Conservation (phyloP, 352 stramenopile genomes). For the Pilasporangium apinafurcum region DNA sequence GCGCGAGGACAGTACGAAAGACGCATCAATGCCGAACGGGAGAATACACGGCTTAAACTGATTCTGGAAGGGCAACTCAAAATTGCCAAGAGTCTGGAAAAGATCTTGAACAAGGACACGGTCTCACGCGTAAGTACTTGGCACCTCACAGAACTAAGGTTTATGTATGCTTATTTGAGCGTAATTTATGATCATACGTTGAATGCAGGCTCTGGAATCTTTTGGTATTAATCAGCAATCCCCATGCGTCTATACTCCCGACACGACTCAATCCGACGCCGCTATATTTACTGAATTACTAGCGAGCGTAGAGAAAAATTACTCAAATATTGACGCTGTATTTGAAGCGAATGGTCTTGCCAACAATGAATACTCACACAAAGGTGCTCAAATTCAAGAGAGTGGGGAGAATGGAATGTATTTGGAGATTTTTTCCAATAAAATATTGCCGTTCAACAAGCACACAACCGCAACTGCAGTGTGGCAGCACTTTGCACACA, state of each 20-base stretch:
- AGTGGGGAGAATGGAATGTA: constrained; percentile 27
- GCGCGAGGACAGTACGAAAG: constrained; percentile 4
- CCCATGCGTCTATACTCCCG: too few species aligned
- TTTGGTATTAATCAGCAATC: too few species aligned
- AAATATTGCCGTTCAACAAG: constrained; percentile 44
- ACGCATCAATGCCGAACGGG: constrained; percentile 13
- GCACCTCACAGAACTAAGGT: too few species aligned
- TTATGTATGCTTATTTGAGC: too few species aligned
- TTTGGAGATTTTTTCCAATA: constrained; percentile 60
- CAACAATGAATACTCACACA: constrained; percentile 40
- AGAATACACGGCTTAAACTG: constrained; percentile 22
- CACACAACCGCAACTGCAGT: constrained; percentile 28
- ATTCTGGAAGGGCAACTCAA: constrained; percentile 41
- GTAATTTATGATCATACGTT: too few species aligned
- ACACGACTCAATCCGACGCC: too few species aligned
- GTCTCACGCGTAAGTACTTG: too few species aligned
- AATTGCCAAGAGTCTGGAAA: constrained; percentile 31
- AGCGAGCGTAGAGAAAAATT: constrained; percentile 26
- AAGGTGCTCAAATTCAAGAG: constrained; percentile 32
- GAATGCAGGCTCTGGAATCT: too few species aligned
- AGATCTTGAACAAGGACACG: too few species aligned
- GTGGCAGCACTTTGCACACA: constrained; percentile 50
- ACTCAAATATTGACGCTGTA: constrained; percentile 39
- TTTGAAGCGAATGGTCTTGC: constrained; percentile 45
- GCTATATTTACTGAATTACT: constrained; percentile 41